phyloP scores from a whole-genome alignment of 257 asterid genomes.

The Penstemon barbatus region DNA sequence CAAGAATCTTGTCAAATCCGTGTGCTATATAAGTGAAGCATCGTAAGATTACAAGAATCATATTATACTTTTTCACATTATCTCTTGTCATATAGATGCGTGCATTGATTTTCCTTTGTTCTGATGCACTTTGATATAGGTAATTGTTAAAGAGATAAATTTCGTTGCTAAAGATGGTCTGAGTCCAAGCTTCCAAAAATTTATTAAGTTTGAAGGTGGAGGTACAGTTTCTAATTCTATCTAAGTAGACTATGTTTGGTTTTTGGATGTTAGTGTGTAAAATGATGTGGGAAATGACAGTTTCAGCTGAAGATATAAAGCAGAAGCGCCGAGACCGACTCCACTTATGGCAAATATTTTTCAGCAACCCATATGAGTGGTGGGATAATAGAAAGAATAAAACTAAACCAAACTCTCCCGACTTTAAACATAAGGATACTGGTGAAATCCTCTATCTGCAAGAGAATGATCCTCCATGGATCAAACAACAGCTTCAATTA shows the following conservation, averaged over 20 bases:
- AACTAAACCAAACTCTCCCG: constrained; percentile 47
- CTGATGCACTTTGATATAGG: constrained; percentile 33
- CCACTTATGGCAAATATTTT: constrained; percentile 79
- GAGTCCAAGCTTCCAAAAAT: constrained; percentile 26
- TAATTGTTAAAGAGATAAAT: constrained; percentile 60
- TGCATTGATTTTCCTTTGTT: neutral
- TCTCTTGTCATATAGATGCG: neutral
- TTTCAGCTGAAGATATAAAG: constrained; percentile 41
- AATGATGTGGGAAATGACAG: constrained; percentile 22
- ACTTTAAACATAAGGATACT: constrained; percentile 73
- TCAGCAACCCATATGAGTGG: constrained; percentile 78
- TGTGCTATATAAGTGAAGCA: constrained; percentile 16
- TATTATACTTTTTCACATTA: constrained; percentile 10
- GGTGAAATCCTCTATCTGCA: constrained; percentile 77
- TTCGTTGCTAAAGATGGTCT: constrained; percentile 45
- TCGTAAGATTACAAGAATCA: neutral
- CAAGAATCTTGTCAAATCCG: neutral
- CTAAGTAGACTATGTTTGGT: too few species aligned
- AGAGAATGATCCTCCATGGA: constrained; percentile 77
- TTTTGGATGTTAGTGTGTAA: too few species aligned
- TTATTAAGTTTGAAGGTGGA: constrained; percentile 33
- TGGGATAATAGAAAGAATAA: constrained; percentile 59
- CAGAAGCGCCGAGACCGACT: constrained; percentile 51
- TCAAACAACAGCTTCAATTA: constrained; percentile 57
- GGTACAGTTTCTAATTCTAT: constrained; percentile 32